phyloP scores from a whole-genome alignment of 2,329 filamentous ascomycete genomes.

The Penicillium sp. region DNA sequence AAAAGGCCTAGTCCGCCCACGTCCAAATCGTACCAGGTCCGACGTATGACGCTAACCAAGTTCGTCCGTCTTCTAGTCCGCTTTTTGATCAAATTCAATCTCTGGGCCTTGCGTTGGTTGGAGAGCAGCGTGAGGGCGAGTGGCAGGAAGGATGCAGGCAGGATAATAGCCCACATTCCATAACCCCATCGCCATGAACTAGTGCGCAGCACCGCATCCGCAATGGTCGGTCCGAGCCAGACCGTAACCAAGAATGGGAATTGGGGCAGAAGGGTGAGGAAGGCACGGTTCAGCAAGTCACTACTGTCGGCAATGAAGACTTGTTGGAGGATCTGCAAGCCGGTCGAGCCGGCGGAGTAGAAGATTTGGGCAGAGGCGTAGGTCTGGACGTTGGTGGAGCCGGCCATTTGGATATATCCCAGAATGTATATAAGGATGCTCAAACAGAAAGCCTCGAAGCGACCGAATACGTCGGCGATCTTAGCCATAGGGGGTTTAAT shows the following conservation, averaged over 20 bases:
- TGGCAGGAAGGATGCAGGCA: conserved; percentile 62
- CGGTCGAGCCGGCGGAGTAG: conserved; percentile 62
- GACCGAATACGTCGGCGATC: conserved; percentile 66
- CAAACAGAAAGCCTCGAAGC: conserved; percentile 61
- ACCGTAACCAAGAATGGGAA: conserved; percentile 67
- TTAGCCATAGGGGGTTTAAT: conserved; percentile 66
- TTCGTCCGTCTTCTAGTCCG: conserved; percentile 44
- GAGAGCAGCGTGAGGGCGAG: conserved; percentile 59
- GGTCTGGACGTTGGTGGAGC: conserved; percentile 57
- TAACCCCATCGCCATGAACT: conserved; percentile 68
- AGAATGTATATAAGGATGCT: conserved; percentile 54
- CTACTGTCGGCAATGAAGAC: conserved; percentile 70
- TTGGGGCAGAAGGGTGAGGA: conserved; percentile 62
- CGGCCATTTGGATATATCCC: conserved; percentile 66
- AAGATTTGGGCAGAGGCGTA: conserved; percentile 60
- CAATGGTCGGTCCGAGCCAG: conserved; percentile 61
- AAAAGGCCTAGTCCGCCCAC: conserved; percentile 38
- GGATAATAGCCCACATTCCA: conserved; percentile 64
- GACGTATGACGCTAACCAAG: conserved; percentile 42
- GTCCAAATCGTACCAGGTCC: conserved; percentile 58
- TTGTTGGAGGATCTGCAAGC: conserved; percentile 60
- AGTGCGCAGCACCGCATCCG: conserved; percentile 53
- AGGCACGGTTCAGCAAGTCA: conserved; percentile 61
- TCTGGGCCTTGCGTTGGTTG: conserved; percentile 62
- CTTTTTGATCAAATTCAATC: conserved; percentile 49